phyloP scores from a whole-genome alignment of 2,329 filamentous ascomycete genomes.

The Chrysoporthe deuterocubensis region DNA sequence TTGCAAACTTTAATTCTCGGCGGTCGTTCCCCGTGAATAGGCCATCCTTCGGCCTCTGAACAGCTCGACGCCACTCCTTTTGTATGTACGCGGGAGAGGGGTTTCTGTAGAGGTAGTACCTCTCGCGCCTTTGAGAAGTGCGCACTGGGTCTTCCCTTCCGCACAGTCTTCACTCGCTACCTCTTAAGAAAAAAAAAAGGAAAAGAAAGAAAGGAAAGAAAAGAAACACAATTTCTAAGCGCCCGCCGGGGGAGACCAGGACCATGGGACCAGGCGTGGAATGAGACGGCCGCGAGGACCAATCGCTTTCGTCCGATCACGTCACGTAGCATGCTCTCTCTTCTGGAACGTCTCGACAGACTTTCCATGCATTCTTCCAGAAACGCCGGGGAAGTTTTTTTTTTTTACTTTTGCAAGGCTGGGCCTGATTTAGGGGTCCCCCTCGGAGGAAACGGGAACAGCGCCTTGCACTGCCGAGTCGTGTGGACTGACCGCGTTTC shows the following conservation, averaged over 20 bases:
- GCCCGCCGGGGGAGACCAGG: neutral
- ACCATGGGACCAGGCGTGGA: neutral
- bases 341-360: slow-evolving; percentile 10
- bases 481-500: neutral
- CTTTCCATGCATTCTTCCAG: slow-evolving; percentile 19
- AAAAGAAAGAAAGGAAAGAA: too few relatives aligned
- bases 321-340: neutral
- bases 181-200: too few relatives aligned
- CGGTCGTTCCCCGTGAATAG: neutral
- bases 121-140: neutral
- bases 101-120: neutral
- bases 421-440: neutral
- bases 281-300: slow-evolving; percentile 1
- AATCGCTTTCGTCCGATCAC: neutral
- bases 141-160: neutral
- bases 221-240: too few relatives aligned
- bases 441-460: neutral
- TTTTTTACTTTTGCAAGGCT: neutral
- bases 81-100: neutral
- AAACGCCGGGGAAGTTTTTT: neutral
- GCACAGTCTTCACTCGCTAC: neutral
- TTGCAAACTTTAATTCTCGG: neutral
- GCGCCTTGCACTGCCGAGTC: slow-evolving; percentile 2
- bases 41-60: too few relatives aligned
- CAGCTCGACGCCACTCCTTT: too few relatives aligned